Base-by-base conservation (phyloP, 2,329 filamentous ascomycete genomes). In the Calonectria naviculata region DNA sequence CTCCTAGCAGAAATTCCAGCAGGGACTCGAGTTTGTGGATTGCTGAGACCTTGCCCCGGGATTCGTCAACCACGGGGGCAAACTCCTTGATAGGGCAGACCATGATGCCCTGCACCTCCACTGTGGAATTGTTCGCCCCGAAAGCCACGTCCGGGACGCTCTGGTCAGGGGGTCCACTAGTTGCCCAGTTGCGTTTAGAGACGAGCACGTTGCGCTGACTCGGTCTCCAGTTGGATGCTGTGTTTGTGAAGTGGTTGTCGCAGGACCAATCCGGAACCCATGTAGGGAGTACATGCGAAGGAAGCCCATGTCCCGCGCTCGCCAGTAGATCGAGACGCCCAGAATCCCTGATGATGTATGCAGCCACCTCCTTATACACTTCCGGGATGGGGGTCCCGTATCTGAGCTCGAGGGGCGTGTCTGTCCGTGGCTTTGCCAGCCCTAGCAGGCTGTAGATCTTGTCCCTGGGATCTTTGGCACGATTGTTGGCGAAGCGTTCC, bases 201-300 rank as follows among this genome's bases (percentile, higher is more conserved):
- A 38, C 13, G 21, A 58, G 31, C 13, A 58, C 52, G 34, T 58
- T 38, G 21, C 31, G 52, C 12, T 38, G 52, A 21, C 52, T 26
- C 21, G 52, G 52, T 7, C 52, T 58, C 52, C 52, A 58, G 31
- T 58, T 38, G 31, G 52, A 58, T 34, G 31, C 17, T 34, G 52
- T 36, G 31, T 58, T 58, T 21, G 31, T 58, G 34, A 58, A 58
- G 13, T 58, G 52, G 21, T 58, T 58, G 8, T 58, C 52, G 52
- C 52, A 58, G 12, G 52, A 58, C 52, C 52, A 58, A 38, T 58
- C 52, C 13, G 52, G 52, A 13, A 58, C 52, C 52, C 52, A 58
- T 31, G 31, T 58, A 12, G 52, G 52, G 31, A 58, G 52, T 13
- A 58, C 52, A 58, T 58, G 31, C 52, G 52, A 58, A 26, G 52